Evolutionary conservation across 2,329 filamentous ascomycete genomes (phyloP), one percentile per base, ranked within the genome.

Genomic region (Graphiopsis chlorocephala): DNA sequence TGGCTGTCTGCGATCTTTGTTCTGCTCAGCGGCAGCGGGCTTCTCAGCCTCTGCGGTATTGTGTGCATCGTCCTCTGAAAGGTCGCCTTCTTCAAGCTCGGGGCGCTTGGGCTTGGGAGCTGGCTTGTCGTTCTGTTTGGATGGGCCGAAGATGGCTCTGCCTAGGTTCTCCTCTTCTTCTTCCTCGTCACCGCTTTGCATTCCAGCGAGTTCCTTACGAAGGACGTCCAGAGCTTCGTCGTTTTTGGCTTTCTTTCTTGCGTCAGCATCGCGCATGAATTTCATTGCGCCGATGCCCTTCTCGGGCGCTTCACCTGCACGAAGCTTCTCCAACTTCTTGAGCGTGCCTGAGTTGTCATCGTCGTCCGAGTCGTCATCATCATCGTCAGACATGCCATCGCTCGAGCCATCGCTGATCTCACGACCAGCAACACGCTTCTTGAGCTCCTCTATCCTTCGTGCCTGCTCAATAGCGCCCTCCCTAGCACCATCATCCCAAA

Each of bases 261-360:
- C 90, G 73, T 97, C 93, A 1, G 93, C 92, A 69, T 90, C 92
- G 72, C 90, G 88, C 95, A 99, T 98, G 76, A 99, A 99, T 67
- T 92, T 91, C 89, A 99, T 92, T 60, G 86, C 85, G 77, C 91
- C 88, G 7, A 99, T 80, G 15, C 74, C 73, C 71, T 87, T 89
- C 42, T 76, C 76, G 8, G 70, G 66, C 6, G 73, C 75, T 14
- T 73, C 72, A 4, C 26, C 57, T 3, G 70, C 72, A 23, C 60
- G 60, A 57, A 84, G 78, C 67, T 69, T 68, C 42, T 76, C 71
- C 8, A 83, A 73, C 69, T 82, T 81, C 68, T 76, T 71, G 10
- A 69, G 42, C 14, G 38, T 33, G 48, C 60, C 29, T 12, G 69
- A 67, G 26, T 61, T 55, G 23, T 69, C 74, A 23, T 86, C 86